Percentiles rank a stretch among this genome's conserved stretches.
Evolutionary conservation across 495 filamentous ascomycete genomes (phyloP).

Genomic region (Penicillium tannophilum): DNA sequence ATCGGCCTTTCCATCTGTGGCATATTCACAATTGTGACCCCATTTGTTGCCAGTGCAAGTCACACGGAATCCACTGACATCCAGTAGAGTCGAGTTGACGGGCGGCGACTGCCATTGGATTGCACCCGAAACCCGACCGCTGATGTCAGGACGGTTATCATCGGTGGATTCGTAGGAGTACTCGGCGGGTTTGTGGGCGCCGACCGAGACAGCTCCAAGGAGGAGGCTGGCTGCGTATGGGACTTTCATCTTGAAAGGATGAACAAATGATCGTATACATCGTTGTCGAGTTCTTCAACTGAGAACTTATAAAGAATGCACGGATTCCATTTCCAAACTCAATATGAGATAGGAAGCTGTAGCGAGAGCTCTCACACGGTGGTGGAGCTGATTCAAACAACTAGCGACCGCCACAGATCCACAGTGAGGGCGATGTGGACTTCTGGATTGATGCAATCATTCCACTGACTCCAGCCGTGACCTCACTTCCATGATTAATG

Average conservation of each 20-base stretch:
- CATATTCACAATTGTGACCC: constrained; percentile 13
- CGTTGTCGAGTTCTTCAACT: neutral
- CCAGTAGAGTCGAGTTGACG: constrained; percentile 4
- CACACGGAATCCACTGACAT: neutral
- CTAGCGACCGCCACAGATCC: constrained; percentile 1
- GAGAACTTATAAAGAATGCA: constrained; percentile 8
- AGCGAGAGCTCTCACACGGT: neutral
- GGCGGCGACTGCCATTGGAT: constrained; percentile 12
- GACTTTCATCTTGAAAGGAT: constrained; percentile 11
- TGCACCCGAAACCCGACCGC: constrained; percentile 1
- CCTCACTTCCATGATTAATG: too few species aligned
- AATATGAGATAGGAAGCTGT: neutral
- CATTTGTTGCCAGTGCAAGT: constrained; percentile 12
- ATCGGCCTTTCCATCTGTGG: constrained; percentile 17
- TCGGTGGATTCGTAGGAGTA: constrained; percentile 8
- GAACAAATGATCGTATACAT: neutral
- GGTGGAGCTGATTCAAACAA: neutral
- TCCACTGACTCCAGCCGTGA: too few species aligned
- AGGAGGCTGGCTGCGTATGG: constrained; percentile 9
- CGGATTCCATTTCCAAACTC: neutral
- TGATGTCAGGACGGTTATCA: constrained; percentile 1
- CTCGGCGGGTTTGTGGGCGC: constrained; percentile 3
- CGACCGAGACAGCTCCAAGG: constrained; percentile 11
- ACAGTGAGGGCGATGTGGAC: constrained; percentile 2
- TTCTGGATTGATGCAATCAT: constrained; percentile 7